Percentiles rank a stretch among this genome's conserved stretches.
Conservation (phyloP, 2,329 filamentous ascomycete genomes). For the Diaporthe citri region DNA sequence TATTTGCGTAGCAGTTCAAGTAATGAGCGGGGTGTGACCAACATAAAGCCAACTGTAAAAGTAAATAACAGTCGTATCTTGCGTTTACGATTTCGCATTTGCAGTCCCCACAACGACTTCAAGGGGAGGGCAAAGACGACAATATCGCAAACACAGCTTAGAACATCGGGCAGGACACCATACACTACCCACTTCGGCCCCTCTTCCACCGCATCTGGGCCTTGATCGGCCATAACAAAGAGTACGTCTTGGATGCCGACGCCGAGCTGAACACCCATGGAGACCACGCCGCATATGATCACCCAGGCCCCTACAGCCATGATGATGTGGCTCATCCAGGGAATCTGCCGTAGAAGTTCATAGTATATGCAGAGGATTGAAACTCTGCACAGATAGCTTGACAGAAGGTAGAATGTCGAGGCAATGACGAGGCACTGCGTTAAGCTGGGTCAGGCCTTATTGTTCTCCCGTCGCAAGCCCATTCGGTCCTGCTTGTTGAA, state of each 20-base stretch:
- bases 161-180: constrained; percentile 23
- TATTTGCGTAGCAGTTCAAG: not conserved
- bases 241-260: constrained; percentile 32
- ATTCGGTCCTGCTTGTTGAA: too few relatives aligned
- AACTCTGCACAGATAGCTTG: constrained; percentile 29
- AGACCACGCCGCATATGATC: constrained; percentile 15
- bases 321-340: constrained; percentile 24
- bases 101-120: constrained; percentile 28
- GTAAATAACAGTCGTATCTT: constrained; percentile 28
- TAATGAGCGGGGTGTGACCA: not conserved
- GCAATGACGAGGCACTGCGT: constrained; percentile 30
- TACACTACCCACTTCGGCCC: constrained; percentile 36
- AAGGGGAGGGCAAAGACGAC: constrained; percentile 31
- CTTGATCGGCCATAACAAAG: constrained; percentile 17
- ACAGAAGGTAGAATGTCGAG: constrained; percentile 32
- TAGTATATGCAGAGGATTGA: constrained; percentile 36
- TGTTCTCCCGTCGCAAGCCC: too few relatives aligned
- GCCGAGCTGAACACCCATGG: constrained; percentile 31
- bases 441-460: not conserved
- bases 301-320: constrained; percentile 29
- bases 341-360: constrained; percentile 27
- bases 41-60: constrained; percentile 33
- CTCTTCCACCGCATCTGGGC: constrained; percentile 19
- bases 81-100: constrained; percentile 27
- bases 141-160: constrained; percentile 34